Conservation (phyloP, 495 filamentous ascomycete genomes). For the Penicillium mononematosum region DNA sequence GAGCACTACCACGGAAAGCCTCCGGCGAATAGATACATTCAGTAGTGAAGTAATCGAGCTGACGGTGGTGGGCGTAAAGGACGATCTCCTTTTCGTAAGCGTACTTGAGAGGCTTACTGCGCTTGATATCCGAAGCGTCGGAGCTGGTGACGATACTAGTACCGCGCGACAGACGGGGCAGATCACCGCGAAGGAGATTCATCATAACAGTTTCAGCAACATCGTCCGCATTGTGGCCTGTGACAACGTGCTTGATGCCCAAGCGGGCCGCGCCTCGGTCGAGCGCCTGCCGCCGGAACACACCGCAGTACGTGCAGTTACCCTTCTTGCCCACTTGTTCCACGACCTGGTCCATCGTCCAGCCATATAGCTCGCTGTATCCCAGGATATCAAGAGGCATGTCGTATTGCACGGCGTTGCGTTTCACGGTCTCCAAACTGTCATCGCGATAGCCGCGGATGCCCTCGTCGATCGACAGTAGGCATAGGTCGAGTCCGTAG, state of each 20-base stretch:
- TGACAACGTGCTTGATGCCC: conserved; percentile 91
- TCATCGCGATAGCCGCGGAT: conserved; percentile 97
- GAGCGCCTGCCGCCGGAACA: conserved; percentile 91
- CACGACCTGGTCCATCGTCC: conserved; percentile 99
- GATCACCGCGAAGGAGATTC: conserved; percentile 89
- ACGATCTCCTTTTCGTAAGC: conserved; percentile 99
- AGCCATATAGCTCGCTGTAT: conserved; percentile 93
- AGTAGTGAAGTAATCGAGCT: conserved; percentile 95
- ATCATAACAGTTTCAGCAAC: conserved; percentile 98
- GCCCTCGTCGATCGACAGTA: conserved; percentile 93
- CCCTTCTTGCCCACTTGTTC: conserved; percentile 95
- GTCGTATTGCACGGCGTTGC: conserved; percentile 84
- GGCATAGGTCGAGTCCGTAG: conserved; percentile 81
- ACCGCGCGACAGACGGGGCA: conserved; percentile 80
- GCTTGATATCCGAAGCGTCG: conserved; percentile 71
- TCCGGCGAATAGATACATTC: conserved; percentile 98
- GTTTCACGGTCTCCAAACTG: conserved; percentile 90
- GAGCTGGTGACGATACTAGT: conserved; percentile 91
- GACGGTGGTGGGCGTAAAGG: conserved; percentile 92
- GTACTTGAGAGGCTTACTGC: conserved; percentile 96
- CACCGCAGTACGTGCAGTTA: conserved; percentile 98
- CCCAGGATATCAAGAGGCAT: conserved; percentile 90
- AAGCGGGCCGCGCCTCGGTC: conserved; percentile 87
- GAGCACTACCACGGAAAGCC: conserved; percentile 92
- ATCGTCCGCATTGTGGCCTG: conserved; percentile 97